Conservation (phyloP, 179 eudicot species). For the Silene vulgaris region DNA sequence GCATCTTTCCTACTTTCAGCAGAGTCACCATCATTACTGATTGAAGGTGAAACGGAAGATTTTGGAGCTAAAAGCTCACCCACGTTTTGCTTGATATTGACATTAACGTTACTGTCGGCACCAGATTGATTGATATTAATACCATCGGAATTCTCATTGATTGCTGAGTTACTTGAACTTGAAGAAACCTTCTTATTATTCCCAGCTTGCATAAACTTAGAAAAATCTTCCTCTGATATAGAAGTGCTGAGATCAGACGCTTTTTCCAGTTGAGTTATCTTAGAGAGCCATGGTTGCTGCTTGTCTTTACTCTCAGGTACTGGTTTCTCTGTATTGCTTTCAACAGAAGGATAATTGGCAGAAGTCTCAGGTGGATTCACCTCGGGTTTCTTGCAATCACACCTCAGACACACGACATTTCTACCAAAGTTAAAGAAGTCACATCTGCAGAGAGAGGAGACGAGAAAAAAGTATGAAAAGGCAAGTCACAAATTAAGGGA, state of each 20-base stretch:
- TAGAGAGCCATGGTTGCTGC: conserved; percentile 51
- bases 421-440: conserved; percentile 67
- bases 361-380: conserved; percentile 23
- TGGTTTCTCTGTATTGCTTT: conserved; percentile 23
- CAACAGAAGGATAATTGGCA: conserved; percentile 16
- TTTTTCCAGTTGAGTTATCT: conserved; percentile 40
- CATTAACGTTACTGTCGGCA: conserved; percentile 17
- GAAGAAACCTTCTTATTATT: conserved; percentile 31
- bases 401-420: conserved; percentile 61
- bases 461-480: neutral
- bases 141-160: conserved; percentile 13
- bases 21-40: neutral
- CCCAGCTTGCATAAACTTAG: conserved; percentile 40
- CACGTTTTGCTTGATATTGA: conserved; percentile 25
- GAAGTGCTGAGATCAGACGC: conserved; percentile 34
- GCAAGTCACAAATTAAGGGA: neutral
- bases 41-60: conserved; percentile 20
- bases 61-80: conserved; percentile 30
- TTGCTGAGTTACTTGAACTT: conserved; percentile 25
- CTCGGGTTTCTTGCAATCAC: conserved; percentile 65
- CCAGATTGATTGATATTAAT: conserved; percentile 6
- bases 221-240: conserved; percentile 38
- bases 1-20: conserved; percentile 16
- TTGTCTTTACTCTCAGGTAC: conserved; percentile 38
- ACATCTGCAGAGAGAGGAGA: conserved; percentile 41